These are phyloP conservation scores for Ascosphaera aggregata DNA, from an alignment of 2,329 filamentous ascomycete species.

Conservation along the genomic window DNA sequence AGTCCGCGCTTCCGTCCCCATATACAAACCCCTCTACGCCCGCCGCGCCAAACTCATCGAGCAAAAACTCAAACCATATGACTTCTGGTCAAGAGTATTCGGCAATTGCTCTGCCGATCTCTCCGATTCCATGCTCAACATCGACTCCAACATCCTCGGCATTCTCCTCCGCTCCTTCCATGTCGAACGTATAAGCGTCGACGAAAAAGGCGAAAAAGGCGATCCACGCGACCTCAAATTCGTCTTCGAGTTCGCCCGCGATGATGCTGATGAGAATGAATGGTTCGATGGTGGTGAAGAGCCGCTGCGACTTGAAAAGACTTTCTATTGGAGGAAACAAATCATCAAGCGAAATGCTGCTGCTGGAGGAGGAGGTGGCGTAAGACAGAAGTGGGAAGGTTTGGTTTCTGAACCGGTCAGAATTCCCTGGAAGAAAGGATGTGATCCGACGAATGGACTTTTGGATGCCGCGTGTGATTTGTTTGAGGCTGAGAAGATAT, in stretches of 20 bases:
- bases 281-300: slow-evolving; percentile 48
- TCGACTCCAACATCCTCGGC: slow-evolving; percentile 46
- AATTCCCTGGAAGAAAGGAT: slow-evolving; percentile 69
- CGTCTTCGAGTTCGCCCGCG: slow-evolving; percentile 45
- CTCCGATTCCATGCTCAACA: slow-evolving; percentile 67
- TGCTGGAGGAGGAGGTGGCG: slow-evolving; percentile 10
- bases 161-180: slow-evolving; percentile 42
- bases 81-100: slow-evolving; percentile 91
- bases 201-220: slow-evolving; percentile 30
- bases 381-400: slow-evolving; percentile 40
- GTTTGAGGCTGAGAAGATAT: slow-evolving; percentile 37
- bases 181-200: slow-evolving; percentile 60
- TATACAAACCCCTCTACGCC: slow-evolving; percentile 48
- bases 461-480: slow-evolving; percentile 49
- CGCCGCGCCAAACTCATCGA: slow-evolving; percentile 48
- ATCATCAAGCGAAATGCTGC: slow-evolving; percentile 17
- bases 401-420: slow-evolving; percentile 74
- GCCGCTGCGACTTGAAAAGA: slow-evolving; percentile 44
- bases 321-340: slow-evolving; percentile 59
- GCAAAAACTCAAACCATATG: slow-evolving; percentile 36
- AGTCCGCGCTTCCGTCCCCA: slow-evolving; percentile 51
- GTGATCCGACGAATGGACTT: slow-evolving; percentile 64
- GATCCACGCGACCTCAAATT: slow-evolving; percentile 63
- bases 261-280: slow-evolving; percentile 6
- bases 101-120: slow-evolving; percentile 69